phyloP scores from a whole-genome alignment of 352 stramenopile species.

The Globisporangium megalacanthum region DNA sequence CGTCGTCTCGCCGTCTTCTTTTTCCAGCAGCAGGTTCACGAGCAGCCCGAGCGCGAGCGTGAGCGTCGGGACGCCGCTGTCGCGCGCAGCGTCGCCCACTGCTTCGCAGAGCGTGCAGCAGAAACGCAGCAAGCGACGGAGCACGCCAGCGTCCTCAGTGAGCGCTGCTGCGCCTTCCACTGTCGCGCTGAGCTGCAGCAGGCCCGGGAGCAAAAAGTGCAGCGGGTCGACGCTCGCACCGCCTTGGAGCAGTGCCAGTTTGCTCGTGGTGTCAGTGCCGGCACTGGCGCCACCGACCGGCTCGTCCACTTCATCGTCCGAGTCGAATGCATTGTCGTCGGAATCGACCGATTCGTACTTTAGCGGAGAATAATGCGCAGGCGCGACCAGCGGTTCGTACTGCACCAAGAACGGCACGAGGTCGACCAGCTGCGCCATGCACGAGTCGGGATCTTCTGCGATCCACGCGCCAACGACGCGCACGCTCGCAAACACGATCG shows the following conservation, averaged over 20 bases:
- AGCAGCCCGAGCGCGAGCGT: conserved; percentile 73
- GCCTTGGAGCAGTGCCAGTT: conserved; percentile 17
- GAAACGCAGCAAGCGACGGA: conserved; percentile 71
- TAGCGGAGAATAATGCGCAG: not conserved
- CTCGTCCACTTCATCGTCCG: conserved; percentile 57
- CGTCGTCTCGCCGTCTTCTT: conserved; percentile 23
- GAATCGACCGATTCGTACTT: not conserved
- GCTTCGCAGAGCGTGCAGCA: conserved; percentile 58
- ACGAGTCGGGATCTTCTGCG: conserved; percentile 76
- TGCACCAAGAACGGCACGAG: conserved; percentile 78
- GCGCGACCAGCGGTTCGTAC: conserved; percentile 28
- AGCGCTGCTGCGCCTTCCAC: conserved; percentile 50
- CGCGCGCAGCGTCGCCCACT: conserved; percentile 24
- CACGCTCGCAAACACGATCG: conserved; percentile 70
- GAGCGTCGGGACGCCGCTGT: conserved; percentile 55
- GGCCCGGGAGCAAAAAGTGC: conserved; percentile 74
- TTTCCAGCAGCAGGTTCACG: conserved; percentile 72
- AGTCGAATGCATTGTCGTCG: conserved; percentile 61
- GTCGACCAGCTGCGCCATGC: conserved; percentile 57
- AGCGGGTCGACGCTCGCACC: conserved; percentile 51
- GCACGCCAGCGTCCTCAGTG: conserved; percentile 47
- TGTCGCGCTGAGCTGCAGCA: conserved; percentile 73
- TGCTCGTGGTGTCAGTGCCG: conserved; percentile 10
- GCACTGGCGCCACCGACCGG: conserved; percentile 14
- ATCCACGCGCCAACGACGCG: conserved; percentile 78